Conservation (phyloP, 495 filamentous ascomycete species). For the Achaetomiella virescens region DNA sequence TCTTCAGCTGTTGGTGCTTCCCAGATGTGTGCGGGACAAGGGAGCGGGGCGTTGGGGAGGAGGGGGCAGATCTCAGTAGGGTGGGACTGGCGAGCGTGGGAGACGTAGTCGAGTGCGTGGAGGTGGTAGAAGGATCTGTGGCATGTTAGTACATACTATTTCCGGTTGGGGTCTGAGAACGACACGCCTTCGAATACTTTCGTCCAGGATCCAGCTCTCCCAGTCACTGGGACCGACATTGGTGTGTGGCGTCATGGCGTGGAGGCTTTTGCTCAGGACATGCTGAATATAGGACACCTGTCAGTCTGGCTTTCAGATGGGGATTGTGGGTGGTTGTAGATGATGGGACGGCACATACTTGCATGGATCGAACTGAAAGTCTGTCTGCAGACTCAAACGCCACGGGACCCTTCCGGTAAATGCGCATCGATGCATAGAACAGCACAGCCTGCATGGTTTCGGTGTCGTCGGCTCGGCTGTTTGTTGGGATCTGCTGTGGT, state of each 20-base stretch:
- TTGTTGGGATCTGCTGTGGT: neutral
- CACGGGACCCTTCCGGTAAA: neutral
- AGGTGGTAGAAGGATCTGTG: neutral
- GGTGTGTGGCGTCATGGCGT: neutral
- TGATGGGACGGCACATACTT: neutral
- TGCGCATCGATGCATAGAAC: neutral
- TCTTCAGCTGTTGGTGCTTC: neutral
- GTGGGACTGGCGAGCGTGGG: neutral
- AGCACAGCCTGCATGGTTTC: neutral
- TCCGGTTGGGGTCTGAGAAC: neutral
- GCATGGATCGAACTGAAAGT: neutral
- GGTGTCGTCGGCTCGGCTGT: neutral
- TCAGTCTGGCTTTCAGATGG: too few relatives aligned
- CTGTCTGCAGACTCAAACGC: neutral
- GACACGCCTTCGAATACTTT: neutral
- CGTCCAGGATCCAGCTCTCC: neutral
- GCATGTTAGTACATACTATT: neutral
- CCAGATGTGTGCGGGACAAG: neutral
- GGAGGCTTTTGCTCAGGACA: neutral
- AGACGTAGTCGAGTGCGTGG: constrained; percentile 2
- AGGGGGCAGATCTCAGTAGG: neutral
- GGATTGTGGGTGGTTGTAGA: neutral
- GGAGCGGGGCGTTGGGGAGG: neutral
- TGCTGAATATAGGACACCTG: neutral
- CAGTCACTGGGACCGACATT: neutral